Evolutionary conservation across 345 rosid genomes (phyloP).

Genomic region (Lepidium africanum): DNA sequence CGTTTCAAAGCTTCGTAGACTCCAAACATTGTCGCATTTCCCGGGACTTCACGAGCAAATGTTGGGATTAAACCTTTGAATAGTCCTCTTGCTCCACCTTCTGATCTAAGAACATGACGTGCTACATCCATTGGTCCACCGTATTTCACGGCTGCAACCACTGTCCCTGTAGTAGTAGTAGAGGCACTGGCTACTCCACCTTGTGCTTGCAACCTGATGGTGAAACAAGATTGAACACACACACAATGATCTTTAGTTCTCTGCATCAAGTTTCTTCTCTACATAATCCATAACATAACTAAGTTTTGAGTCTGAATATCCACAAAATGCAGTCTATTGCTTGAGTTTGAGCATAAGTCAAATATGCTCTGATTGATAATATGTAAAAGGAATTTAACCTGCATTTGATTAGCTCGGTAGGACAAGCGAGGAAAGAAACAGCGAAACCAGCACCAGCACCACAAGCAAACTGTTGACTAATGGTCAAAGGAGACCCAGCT

Average conservation of each 20-base stretch:
- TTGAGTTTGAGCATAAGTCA: not conserved
- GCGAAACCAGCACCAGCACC: constrained; percentile 97
- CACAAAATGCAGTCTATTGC: not conserved
- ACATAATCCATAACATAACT: too few species aligned
- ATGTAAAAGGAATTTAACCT: constrained; percentile 37
- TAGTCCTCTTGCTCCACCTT: constrained; percentile 79
- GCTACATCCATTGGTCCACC: constrained; percentile 97
- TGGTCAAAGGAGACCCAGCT: constrained; percentile 70
- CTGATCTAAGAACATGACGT: constrained; percentile 71
- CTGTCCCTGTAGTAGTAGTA: constrained; percentile 27
- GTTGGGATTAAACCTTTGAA: constrained; percentile 96
- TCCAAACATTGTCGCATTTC: constrained; percentile 90
- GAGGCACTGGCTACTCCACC: constrained; percentile 50
- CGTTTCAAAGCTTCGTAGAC: constrained; percentile 76
- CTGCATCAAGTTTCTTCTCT: not conserved
- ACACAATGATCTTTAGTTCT: not conserved
- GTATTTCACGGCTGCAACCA: constrained; percentile 58
- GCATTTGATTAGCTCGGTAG: constrained; percentile 96
- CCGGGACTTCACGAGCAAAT: constrained; percentile 87
- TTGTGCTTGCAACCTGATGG: constrained; percentile 88
- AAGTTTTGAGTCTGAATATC: too few species aligned
- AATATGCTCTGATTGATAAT: not conserved
- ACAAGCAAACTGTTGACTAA: constrained; percentile 67
- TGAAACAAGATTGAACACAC: constrained; percentile 4
- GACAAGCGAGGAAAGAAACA: constrained; percentile 97